Evolutionary conservation across 2,329 filamentous ascomycete genomes (phyloP).

Genomic region (Ophiognomonia clavigignenti-juglandacearum): DNA sequence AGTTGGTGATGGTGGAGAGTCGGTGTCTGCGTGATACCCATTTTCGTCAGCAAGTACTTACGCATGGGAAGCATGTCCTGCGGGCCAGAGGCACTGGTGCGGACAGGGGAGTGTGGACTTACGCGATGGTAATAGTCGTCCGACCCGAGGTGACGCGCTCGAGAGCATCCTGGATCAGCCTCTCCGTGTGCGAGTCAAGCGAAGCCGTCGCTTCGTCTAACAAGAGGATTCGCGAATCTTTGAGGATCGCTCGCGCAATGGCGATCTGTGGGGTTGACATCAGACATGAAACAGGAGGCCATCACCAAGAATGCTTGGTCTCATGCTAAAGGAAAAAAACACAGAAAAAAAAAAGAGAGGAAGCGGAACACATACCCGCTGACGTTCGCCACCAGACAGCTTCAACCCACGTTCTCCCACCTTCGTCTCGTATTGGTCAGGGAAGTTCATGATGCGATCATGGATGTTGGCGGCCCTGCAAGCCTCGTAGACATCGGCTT

Average conservation of each 20-base stretch:
- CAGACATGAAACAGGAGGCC: too few species aligned
- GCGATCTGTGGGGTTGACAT: conserved; percentile 44
- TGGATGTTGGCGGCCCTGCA: conserved; percentile 87
- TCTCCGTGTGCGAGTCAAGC: conserved; percentile 85
- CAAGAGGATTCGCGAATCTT: conserved; percentile 87
- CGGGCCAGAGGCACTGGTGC: too few species aligned
- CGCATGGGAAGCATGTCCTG: too few species aligned
- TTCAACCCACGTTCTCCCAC: conserved; percentile 86
- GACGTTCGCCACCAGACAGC: conserved; percentile 86
- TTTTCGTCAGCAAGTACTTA: too few species aligned
- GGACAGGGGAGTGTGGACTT: conserved; percentile 18
- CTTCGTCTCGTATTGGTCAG: conserved; percentile 82
- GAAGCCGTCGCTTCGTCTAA: conserved; percentile 91
- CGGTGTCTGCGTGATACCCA: conserved; percentile 39
- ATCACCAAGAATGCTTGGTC: too few species aligned
- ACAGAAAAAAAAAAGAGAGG: not conserved
- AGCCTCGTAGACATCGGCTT: conserved; percentile 76
- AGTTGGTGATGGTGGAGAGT: conserved; percentile 52
- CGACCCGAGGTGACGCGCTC: conserved; percentile 30
- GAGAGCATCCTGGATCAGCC: conserved; percentile 71
- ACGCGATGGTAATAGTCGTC: conserved; percentile 49
- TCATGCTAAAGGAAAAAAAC: too few species aligned
- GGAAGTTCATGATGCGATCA: conserved; percentile 84
- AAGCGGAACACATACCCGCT: conserved; percentile 49
- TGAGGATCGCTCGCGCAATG: conserved; percentile 88